Percentiles rank a stretch among this genome's conserved stretches.
phyloP scores from a whole-genome alignment of 2,329 filamentous ascomycete genomes.

The Xylariaceae sp. region DNA sequence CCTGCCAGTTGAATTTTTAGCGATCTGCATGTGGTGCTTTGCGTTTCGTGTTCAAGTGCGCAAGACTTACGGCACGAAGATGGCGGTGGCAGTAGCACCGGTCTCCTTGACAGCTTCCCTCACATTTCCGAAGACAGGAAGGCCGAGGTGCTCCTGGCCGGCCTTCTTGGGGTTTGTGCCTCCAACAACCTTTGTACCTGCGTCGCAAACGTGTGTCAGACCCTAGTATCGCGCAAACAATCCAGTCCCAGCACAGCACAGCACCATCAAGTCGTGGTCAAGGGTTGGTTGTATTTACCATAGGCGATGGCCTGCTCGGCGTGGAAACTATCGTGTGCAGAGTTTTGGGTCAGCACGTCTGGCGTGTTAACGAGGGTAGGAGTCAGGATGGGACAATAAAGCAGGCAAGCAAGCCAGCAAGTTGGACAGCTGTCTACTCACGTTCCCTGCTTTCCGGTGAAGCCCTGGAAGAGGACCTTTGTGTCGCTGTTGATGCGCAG shows the following conservation, averaged over 20 bases:
- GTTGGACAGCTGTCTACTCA: constrained; percentile 43
- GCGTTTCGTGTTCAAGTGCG: background rate
- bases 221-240: constrained; percentile 2
- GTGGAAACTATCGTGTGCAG: constrained; percentile 68
- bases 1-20: constrained; percentile 40
- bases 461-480: constrained; percentile 94
- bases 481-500: constrained; percentile 89
- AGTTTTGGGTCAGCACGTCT: constrained; percentile 30
- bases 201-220: constrained; percentile 31
- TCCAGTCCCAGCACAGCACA: background rate
- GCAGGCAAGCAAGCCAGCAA: background rate
- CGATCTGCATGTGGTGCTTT: background rate
- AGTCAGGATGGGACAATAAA: background rate
- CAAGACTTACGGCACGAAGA: constrained; percentile 81
- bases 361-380: background rate
- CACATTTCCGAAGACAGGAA: constrained; percentile 89
- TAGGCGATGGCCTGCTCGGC: constrained; percentile 97
- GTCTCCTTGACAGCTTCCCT: constrained; percentile 83
- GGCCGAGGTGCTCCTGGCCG: constrained; percentile 79
- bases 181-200: constrained; percentile 94
- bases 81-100: constrained; percentile 83
- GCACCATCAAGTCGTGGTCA: background rate
- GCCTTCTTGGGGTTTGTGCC: constrained; percentile 99
- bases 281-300: constrained; percentile 51
- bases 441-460: constrained; percentile 96